These are phyloP conservation scores for Pseudomonodictys pantanalensis DNA, from an alignment of 495 filamentous ascomycete genomes.

Conservation along the genomic window DNA sequence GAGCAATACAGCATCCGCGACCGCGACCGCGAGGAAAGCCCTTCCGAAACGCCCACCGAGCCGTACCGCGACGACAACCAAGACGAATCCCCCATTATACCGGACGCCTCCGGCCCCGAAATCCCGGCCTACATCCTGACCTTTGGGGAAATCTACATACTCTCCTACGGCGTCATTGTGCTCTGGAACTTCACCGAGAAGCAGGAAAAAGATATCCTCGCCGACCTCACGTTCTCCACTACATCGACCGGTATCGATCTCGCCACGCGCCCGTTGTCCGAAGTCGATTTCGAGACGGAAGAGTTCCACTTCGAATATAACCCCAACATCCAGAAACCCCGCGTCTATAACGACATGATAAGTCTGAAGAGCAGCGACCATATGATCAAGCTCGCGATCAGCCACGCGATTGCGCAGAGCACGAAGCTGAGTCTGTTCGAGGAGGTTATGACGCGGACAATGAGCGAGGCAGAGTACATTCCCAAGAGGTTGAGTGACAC, in stretches of 20 bases:
- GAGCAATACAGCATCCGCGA: conserved; percentile 36
- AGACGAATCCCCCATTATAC: neutral
- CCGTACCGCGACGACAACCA: neutral
- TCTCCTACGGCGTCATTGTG: conserved; percentile 94
- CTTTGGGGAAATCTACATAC: conserved; percentile 97
- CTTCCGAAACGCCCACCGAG: conserved; percentile 48
- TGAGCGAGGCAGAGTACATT: conserved; percentile 87
- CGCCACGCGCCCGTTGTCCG: conserved; percentile 66
- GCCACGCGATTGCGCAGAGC: conserved; percentile 94
- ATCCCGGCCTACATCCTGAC: conserved; percentile 62
- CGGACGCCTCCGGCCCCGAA: conserved; percentile 35
- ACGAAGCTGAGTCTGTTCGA: conserved; percentile 97
- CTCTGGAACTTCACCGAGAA: conserved; percentile 98
- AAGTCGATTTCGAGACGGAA: conserved; percentile 93
- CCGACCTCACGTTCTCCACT: conserved; percentile 89
- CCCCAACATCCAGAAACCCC: conserved; percentile 72
- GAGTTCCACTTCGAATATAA: conserved; percentile 99
- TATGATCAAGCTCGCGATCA: conserved; percentile 98
- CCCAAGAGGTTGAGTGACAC: conserved; percentile 84
- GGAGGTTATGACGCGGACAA: conserved; percentile 91
- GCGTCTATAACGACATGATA: conserved; percentile 99
- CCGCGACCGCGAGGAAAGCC: conserved; percentile 41
- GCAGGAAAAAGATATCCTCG: conserved; percentile 95
- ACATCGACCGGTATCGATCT: conserved; percentile 52
- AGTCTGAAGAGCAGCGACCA: conserved; percentile 91